Evolutionary conservation across 441 rosid species (phyloP), one percentile per base, ranked within the genome.

Genomic region (Populus hybrid): DNA sequence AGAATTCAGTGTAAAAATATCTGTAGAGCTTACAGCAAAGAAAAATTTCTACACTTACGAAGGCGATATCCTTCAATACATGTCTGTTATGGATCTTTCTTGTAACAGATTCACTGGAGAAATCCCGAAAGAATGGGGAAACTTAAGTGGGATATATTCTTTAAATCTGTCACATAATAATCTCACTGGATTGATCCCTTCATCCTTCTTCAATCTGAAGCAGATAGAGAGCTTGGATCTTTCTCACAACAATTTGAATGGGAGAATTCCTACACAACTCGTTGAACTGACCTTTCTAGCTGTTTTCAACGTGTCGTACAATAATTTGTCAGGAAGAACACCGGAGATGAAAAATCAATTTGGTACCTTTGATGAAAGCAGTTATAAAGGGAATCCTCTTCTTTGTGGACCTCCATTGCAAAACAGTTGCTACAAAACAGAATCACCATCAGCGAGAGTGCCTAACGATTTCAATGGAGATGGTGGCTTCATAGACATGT

Each of bases 341-440:
- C 85, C 82, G 1, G 80, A 82, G 12, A 24, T 28, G 42, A 67
- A 71, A 34, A 32, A 20, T 4, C 85, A 84, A 20, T 80, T 82
- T 59, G 77, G 26, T 30, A 80, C 82, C 4, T 84, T 82, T 36
- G 69, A 32, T 40, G 71, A 75, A 9, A 66, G 53, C 10, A 30
- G 83, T 30, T 85, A 76, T 1, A 65, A 68, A 18, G 82, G 81
- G 1, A 82, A 81, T 30, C 76, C 46, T 36, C 14, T 76, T 64
- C 81, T 79, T 0, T 81, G 77, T 65, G 81, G 89, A 40, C 38
- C 65, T 21, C 83, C 75, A 10, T 65, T 86, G 61, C 26, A 16
- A 10, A 72, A 20, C 0, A 77, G 26, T 5, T 63, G 71, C 26
- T 6, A 5, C 5, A 6, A 11, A 12, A 8, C 2, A 4, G 12